Percentiles rank a stretch among this genome's conserved stretches.
phyloP scores from a whole-genome alignment of 805 yeast genomes.

The Cyberlindnera petersonii region DNA sequence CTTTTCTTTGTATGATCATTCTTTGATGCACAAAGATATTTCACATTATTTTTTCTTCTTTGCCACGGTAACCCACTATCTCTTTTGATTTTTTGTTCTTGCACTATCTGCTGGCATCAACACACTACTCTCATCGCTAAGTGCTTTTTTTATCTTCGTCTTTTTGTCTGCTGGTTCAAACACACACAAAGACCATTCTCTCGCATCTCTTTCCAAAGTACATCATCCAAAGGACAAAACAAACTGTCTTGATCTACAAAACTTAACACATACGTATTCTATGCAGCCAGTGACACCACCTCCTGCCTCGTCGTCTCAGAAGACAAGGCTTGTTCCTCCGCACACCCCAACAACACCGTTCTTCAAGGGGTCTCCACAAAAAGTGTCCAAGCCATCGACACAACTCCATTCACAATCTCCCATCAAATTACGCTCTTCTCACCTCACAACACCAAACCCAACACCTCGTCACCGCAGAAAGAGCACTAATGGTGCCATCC shows the following conservation, averaged over 20 bases:
- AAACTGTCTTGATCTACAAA: not conserved
- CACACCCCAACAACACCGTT: conserved; percentile 25
- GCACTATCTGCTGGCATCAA: too few species aligned
- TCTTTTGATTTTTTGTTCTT: too few species aligned
- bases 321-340: conserved; percentile 10
- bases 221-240: not conserved
- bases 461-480: conserved; percentile 26
- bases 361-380: conserved; percentile 14
- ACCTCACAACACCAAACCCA: conserved; percentile 21
- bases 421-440: conserved; percentile 4
- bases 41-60: too few species aligned
- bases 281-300: conserved; percentile 28
- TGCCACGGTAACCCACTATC: conserved; percentile 1
- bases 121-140: too few species aligned
- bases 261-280: too few species aligned
- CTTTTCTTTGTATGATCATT: too few species aligned
- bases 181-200: too few species aligned
- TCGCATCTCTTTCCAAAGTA: too few species aligned
- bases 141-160: too few species aligned
- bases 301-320: conserved; percentile 14
- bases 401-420: conserved; percentile 13
- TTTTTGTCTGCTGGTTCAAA: not conserved
- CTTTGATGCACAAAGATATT: too few species aligned
- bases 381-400: conserved; percentile 6
- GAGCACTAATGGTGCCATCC: conserved; percentile 10